Evolutionary conservation across 73 alveolate species (phyloP).

Genomic region (Paramecium bursaria): DNA sequence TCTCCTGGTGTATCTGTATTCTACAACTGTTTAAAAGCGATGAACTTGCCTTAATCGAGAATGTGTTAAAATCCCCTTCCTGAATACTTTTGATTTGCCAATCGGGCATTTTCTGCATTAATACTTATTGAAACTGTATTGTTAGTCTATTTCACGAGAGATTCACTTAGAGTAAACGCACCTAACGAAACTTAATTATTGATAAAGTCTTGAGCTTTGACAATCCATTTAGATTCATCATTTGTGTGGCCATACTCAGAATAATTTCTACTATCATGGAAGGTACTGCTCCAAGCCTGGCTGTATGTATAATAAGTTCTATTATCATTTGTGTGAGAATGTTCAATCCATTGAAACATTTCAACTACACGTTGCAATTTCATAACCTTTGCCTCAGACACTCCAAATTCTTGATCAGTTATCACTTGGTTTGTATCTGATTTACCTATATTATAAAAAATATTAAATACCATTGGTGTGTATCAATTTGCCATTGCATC

Average conservation of each 20-base stretch:
- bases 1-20: not conserved
- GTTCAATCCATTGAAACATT: constrained; percentile 36
- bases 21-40: not conserved
- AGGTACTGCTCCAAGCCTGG: not conserved
- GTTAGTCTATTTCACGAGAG: not conserved
- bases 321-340: not conserved
- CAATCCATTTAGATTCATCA: constrained; percentile 41
- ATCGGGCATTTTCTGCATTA: not conserved
- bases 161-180: constrained; percentile 23
- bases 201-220: not conserved
- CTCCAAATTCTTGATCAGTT: constrained; percentile 30
- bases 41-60: not conserved
- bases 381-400: not conserved
- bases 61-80: not conserved
- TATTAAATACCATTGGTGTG: constrained; percentile 2
- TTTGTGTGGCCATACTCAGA: not conserved
- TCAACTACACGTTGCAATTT: constrained; percentile 7
- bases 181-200: constrained; percentile 7
- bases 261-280: not conserved
- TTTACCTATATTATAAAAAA: not conserved
- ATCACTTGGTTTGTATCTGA: not conserved
- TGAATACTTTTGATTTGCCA: not conserved
- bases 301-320: not conserved
- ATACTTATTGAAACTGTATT: not conserved
- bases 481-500: not conserved